phyloP scores from a whole-genome alignment of 2,329 filamentous ascomycete genomes.

The Didymella segeticola region DNA sequence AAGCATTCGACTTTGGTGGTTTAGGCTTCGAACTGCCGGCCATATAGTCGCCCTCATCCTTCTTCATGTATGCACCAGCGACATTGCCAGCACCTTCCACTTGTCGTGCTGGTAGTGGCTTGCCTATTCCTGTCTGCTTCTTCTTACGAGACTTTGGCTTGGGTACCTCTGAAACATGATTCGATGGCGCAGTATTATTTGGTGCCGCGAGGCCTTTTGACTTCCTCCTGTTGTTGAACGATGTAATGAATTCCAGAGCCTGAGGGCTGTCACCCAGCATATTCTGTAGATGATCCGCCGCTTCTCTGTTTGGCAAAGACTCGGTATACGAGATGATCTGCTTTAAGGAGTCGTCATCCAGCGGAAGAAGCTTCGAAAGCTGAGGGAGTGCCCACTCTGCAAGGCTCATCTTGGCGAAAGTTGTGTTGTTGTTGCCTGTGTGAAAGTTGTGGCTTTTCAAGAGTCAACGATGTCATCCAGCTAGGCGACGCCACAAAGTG shows the following conservation, averaged over 20 bases:
- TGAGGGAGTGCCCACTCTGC: slow-evolving; percentile 69
- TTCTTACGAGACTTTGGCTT: slow-evolving; percentile 49
- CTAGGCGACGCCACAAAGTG: slow-evolving; percentile 19
- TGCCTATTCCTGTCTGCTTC: slow-evolving; percentile 50
- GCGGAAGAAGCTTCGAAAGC: slow-evolving; percentile 78
- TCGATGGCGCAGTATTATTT: slow-evolving; percentile 23
- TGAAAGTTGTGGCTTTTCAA: slow-evolving; percentile 25
- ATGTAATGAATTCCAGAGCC: slow-evolving; percentile 73
- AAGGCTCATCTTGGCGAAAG: slow-evolving; percentile 46
- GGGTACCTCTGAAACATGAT: slow-evolving; percentile 39
- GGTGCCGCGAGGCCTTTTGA: slow-evolving; percentile 37
- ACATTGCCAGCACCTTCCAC: slow-evolving; percentile 68
- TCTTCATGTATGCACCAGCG: slow-evolving; percentile 78
- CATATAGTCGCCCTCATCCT: slow-evolving; percentile 77
- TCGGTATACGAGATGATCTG: slow-evolving; percentile 85
- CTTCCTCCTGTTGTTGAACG: slow-evolving; percentile 72
- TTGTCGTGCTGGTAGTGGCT: slow-evolving; percentile 52
- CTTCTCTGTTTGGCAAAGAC: slow-evolving; percentile 76
- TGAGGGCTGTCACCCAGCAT: slow-evolving; percentile 85
- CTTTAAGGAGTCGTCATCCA: slow-evolving; percentile 83
- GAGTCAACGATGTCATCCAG: slow-evolving; percentile 14
- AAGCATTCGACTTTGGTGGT: slow-evolving; percentile 52
- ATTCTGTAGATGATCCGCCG: slow-evolving; percentile 84
- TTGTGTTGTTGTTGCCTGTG: slow-evolving; percentile 14
- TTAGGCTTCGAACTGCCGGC: slow-evolving; percentile 51